phyloP scores from a whole-genome alignment of 2,329 filamentous ascomycete genomes.

The Aspergillus fumigatiaffinis region DNA sequence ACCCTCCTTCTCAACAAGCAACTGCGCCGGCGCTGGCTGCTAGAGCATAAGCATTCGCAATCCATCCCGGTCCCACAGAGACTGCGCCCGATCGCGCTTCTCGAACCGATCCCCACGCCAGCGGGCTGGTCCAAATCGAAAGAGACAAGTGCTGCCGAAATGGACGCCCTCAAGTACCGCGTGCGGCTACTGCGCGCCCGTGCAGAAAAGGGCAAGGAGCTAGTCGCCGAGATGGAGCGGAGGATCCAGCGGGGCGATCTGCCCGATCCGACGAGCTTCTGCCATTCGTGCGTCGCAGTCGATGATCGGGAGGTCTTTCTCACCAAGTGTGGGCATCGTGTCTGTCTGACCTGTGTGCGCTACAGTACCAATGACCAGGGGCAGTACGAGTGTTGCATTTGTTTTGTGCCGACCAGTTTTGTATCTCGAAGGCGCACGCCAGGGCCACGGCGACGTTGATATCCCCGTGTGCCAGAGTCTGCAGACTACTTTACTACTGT shows the following conservation, averaged over 20 bases:
- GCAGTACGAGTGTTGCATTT: neutral
- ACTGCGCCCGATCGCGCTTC: neutral
- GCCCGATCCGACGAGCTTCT: neutral
- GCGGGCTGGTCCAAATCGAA: neutral
- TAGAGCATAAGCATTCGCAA: neutral
- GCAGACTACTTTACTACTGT: neutral
- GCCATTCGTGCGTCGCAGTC: neutral
- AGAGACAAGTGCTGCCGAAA: neutral
- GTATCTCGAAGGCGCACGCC: neutral
- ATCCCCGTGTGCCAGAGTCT: neutral
- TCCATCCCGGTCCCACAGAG: neutral
- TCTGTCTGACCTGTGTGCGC: neutral
- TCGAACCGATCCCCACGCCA: neutral
- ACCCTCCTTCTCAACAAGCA: neutral
- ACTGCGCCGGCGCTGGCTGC: neutral
- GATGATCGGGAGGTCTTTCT: neutral
- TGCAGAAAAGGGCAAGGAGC: neutral
- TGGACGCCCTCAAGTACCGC: neutral
- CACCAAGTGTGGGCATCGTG: neutral
- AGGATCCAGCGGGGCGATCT: neutral
- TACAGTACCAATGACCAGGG: neutral
- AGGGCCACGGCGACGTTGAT: neutral
- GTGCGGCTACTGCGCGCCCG: neutral
- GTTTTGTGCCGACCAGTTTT: neutral
- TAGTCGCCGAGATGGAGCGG: neutral